Evolutionary conservation across 768 basidiomycete genomes (phyloP).

Genomic region (Strobilomyces dryophilus): DNA sequence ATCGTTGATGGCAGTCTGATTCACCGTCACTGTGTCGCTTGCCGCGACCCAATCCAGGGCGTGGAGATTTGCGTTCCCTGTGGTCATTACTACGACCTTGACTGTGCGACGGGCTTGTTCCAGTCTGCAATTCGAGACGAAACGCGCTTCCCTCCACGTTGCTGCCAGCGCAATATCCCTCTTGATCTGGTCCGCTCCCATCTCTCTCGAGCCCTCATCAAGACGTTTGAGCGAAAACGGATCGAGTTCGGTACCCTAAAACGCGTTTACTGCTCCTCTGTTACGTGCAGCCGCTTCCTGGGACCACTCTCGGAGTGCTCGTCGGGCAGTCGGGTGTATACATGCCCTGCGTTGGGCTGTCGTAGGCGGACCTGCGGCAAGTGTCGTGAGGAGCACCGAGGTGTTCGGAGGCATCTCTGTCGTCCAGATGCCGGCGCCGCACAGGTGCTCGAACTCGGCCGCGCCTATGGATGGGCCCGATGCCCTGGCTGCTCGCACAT

Average conservation of each 20-base stretch:
- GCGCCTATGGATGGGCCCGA: neutral
- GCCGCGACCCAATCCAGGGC: slow-evolving; percentile 1
- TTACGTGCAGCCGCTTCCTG: slow-evolving; percentile 34
- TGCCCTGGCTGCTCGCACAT: neutral
- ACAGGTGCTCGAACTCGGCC: neutral
- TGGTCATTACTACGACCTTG: slow-evolving; percentile 33
- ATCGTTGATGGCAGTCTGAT: slow-evolving; percentile 5
- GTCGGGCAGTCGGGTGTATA: slow-evolving; percentile 5
- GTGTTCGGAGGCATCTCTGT: neutral
- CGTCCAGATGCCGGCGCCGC: neutral
- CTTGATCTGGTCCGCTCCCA: slow-evolving; percentile 16
- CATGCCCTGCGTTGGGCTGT: slow-evolving; percentile 7
- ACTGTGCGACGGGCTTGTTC: slow-evolving; percentile 35
- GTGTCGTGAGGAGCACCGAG: neutral
- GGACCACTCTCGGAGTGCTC: slow-evolving; percentile 27
- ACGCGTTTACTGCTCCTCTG: slow-evolving; percentile 36
- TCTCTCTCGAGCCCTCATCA: neutral
- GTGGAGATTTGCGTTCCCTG: slow-evolving; percentile 29
- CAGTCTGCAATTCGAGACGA: slow-evolving; percentile 34
- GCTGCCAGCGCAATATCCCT: slow-evolving; percentile 33
- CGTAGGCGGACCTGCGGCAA: neutral
- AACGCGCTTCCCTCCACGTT: slow-evolving; percentile 37
- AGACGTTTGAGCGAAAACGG: neutral
- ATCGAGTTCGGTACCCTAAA: neutral
- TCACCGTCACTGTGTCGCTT: slow-evolving; percentile 20